Evolutionary conservation across 352 stramenopile genomes (phyloP).

Genomic region (Phytophthora colocasiae): DNA sequence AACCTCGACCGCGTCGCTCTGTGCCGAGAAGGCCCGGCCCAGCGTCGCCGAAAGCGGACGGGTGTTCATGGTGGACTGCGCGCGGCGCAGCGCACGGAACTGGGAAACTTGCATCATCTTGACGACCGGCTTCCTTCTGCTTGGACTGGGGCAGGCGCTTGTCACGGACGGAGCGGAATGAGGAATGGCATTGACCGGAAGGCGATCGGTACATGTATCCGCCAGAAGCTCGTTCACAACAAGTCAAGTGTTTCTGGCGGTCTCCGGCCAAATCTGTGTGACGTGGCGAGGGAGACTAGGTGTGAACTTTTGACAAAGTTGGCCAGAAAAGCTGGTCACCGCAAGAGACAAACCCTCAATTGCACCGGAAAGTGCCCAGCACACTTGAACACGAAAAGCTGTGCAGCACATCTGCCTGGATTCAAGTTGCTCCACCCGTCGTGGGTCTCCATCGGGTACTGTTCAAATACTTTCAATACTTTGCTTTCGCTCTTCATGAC

Average conservation of each 20-base stretch:
- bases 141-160: constrained; percentile 27
- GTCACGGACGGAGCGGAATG: constrained; percentile 26
- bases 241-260: constrained; percentile 29
- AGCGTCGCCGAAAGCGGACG: constrained; percentile 41
- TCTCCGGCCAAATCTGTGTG: constrained; percentile 35
- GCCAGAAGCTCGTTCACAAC: neutral
- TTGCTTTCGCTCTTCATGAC: neutral
- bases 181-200: constrained; percentile 22
- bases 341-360: constrained; percentile 27
- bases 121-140: constrained; percentile 20
- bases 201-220: neutral
- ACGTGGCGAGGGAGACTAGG: constrained; percentile 23
- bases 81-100: constrained; percentile 60
- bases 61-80: constrained; percentile 37
- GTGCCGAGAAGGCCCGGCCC: constrained; percentile 52
- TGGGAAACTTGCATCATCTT: constrained; percentile 70
- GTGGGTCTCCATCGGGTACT: neutral
- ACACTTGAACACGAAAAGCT: constrained; percentile 26
- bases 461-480: no score
- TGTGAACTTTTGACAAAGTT: constrained; percentile 15
- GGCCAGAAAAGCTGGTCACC: neutral
- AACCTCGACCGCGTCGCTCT: constrained; percentile 41
- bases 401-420: constrained; percentile 29
- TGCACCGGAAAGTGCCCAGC: constrained; percentile 23
- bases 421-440: constrained; percentile 8